phyloP scores from a whole-genome alignment of 805 yeast species.

The Nadsonia fulvescens region DNA sequence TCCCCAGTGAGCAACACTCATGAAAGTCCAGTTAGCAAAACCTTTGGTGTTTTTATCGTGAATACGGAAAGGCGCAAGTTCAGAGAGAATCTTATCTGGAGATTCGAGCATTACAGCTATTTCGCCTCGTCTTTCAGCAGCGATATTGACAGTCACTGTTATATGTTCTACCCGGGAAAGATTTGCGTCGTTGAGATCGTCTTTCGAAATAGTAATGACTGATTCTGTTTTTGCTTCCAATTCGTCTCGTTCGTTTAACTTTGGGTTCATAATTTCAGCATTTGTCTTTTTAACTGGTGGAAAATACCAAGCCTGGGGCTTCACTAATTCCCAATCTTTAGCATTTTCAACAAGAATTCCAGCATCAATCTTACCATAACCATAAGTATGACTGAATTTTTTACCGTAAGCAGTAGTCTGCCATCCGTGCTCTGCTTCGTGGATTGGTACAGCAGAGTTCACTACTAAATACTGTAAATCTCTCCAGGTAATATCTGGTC shows the following conservation, averaged over 20 bases:
- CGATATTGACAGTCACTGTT: slow-evolving; percentile 59
- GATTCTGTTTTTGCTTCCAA: slow-evolving; percentile 4
- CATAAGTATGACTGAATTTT: slow-evolving; percentile 68
- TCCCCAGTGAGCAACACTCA: slow-evolving; percentile 98
- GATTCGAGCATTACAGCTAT: slow-evolving; percentile 48
- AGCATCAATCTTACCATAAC: slow-evolving; percentile 86
- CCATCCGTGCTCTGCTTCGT: slow-evolving; percentile 52
- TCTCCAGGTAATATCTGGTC: slow-evolving; percentile 87
- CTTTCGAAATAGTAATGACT: slow-evolving; percentile 27
- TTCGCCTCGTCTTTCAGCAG: slow-evolving; percentile 48
- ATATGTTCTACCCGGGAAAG: slow-evolving; percentile 70
- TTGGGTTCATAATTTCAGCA: slow-evolving; percentile 5
- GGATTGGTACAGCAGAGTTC: slow-evolving; percentile 48
- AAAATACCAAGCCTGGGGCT: slow-evolving; percentile 76
- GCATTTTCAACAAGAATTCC: slow-evolving; percentile 56
- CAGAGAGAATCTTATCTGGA: slow-evolving; percentile 59
- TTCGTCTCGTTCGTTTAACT: slow-evolving; percentile 11
- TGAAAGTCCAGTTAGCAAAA: slow-evolving; percentile 71
- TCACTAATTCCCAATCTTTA: slow-evolving; percentile 60
- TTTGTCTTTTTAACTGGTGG: slow-evolving; percentile 22
- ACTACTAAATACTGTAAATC: slow-evolving; percentile 79
- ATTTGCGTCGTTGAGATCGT: slow-evolving; percentile 35
- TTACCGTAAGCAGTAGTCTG: slow-evolving; percentile 52
- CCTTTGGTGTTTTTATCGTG: slow-evolving; percentile 42
- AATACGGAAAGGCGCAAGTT: slow-evolving; percentile 50